These are phyloP conservation scores for Geotrichum phurueaensis DNA, from an alignment of 1,139 yeast genomes.

Conservation along the genomic window DNA sequence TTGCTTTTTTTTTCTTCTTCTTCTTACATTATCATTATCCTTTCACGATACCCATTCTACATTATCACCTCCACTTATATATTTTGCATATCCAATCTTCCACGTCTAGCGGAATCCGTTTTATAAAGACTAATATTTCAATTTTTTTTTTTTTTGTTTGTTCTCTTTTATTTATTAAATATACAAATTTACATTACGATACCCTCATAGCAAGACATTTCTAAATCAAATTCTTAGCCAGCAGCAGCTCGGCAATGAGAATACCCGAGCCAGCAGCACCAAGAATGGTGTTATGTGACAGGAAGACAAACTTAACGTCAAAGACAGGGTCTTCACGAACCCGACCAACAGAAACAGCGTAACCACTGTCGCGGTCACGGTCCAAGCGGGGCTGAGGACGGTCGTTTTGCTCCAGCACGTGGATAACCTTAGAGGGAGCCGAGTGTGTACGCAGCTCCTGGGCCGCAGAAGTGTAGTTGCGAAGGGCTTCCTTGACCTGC, in stretches of 20 bases:
- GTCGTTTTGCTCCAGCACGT: constrained; percentile 82
- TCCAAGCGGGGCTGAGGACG: constrained; percentile 98
- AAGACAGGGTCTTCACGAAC: constrained; percentile 87
- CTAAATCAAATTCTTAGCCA: constrained; percentile 71
- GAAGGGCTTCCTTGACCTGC: constrained; percentile 62
- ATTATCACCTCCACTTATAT: neutral
- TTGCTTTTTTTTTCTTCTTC: neutral
- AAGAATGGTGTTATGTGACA: constrained; percentile 92
- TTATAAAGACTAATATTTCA: no score
- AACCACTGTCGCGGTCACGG: constrained; percentile 92
- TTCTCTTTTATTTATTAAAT: neutral
- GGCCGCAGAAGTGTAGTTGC: constrained; percentile 82
- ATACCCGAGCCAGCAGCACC: constrained; percentile 99
- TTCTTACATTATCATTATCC: neutral
- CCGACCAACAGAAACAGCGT: constrained; percentile 93
- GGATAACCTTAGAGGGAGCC: constrained; percentile 89
- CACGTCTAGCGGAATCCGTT: neutral
- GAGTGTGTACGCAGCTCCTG: constrained; percentile 70
- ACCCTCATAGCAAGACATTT: constrained; percentile 12
- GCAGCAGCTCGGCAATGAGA: constrained; percentile 84
- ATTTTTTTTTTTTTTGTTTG: neutral
- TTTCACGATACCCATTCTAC: neutral
- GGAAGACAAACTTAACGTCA: constrained; percentile 91
- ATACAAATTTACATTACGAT: neutral
- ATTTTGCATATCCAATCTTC: neutral